Conservation (phyloP, 2,329 filamentous ascomycete genomes). For the Clonostachys byssicola region DNA sequence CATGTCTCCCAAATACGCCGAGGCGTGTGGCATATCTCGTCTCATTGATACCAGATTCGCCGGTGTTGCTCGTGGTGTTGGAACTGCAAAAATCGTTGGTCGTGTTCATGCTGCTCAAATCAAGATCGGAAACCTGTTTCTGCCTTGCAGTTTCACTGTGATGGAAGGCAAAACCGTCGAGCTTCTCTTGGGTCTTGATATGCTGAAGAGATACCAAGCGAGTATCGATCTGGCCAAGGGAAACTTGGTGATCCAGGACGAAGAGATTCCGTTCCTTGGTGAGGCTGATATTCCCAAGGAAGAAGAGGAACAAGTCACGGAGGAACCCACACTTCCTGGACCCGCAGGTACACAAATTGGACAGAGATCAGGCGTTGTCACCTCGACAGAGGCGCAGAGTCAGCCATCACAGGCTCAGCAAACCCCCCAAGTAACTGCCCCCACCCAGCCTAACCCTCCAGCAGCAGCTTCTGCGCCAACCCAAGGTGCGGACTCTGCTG, state of each 20-base stretch:
- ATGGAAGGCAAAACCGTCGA: slow-evolving; percentile 99
- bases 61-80: slow-evolving; percentile 88
- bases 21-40: slow-evolving; percentile 92
- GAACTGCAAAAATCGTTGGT: slow-evolving; percentile 89
- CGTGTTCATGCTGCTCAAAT: slow-evolving; percentile 95
- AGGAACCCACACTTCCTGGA: slow-evolving; percentile 81
- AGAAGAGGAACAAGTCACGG: slow-evolving; percentile 66
- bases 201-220: slow-evolving; percentile 94
- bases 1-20: slow-evolving; percentile 93
- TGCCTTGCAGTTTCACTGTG: slow-evolving; percentile 95
- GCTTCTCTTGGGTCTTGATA: slow-evolving; percentile 87
- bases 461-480: background rate
- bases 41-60: slow-evolving; percentile 90
- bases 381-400: slow-evolving; percentile 14
- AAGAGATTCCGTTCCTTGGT: slow-evolving; percentile 84
- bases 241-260: slow-evolving; percentile 80
- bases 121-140: slow-evolving; percentile 80
- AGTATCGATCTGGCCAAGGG: slow-evolving; percentile 84
- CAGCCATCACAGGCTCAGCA: slow-evolving; percentile 9
- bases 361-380: slow-evolving; percentile 73
- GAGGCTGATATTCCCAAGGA: slow-evolving; percentile 93
- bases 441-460: background rate
- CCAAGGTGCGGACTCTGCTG: slow-evolving; percentile 11
- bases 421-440: slow-evolving; percentile 9
- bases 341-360: slow-evolving; percentile 89